Evolutionary conservation across 768 basidiomycete genomes (phyloP).

Genomic region (Mycena albidolilacea): DNA sequence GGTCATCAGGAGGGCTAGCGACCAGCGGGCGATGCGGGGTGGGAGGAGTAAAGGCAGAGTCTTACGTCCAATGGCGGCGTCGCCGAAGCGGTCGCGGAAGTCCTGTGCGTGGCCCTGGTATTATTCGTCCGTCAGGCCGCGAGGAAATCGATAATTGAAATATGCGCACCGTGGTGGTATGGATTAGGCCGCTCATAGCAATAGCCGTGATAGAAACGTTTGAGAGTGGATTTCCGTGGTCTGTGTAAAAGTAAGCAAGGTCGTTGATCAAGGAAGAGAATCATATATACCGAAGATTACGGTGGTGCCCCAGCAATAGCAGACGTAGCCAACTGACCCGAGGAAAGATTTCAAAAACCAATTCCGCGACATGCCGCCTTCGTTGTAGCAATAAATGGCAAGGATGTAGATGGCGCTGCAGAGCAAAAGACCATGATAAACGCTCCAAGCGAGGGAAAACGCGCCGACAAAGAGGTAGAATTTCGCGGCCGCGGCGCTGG

Average conservation of each 20-base stretch:
- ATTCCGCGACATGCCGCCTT: conserved; percentile 33
- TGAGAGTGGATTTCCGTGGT: conserved; percentile 37
- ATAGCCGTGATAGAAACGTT: conserved; percentile 43
- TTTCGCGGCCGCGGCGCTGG: conserved; percentile 31
- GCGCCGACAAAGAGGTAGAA: conserved; percentile 35
- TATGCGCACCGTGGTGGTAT: conserved; percentile 52
- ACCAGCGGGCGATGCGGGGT: conserved; percentile 41
- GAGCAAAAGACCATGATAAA: conserved; percentile 27
- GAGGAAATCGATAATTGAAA: background rate
- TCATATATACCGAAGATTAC: conserved; percentile 38
- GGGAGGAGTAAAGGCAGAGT: conserved; percentile 43
- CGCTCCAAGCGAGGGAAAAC: conserved; percentile 32
- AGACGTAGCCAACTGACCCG: conserved; percentile 40
- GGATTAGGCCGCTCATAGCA: conserved; percentile 49
- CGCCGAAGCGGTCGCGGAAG: conserved; percentile 42
- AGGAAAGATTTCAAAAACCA: conserved; percentile 41
- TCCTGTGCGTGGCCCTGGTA: conserved; percentile 44
- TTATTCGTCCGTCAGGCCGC: too few species aligned
- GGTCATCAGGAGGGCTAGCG: conserved; percentile 32
- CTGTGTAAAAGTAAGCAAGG: conserved; percentile 12
- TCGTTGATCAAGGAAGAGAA: background rate
- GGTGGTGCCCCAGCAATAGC: conserved; percentile 44
- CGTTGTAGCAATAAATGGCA: conserved; percentile 43
- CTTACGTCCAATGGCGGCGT: conserved; percentile 42
- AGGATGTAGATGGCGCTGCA: conserved; percentile 40